Evolutionary conservation across 495 filamentous ascomycete species (phyloP).

Genomic region (Chlorociboria aeruginascens): DNA sequence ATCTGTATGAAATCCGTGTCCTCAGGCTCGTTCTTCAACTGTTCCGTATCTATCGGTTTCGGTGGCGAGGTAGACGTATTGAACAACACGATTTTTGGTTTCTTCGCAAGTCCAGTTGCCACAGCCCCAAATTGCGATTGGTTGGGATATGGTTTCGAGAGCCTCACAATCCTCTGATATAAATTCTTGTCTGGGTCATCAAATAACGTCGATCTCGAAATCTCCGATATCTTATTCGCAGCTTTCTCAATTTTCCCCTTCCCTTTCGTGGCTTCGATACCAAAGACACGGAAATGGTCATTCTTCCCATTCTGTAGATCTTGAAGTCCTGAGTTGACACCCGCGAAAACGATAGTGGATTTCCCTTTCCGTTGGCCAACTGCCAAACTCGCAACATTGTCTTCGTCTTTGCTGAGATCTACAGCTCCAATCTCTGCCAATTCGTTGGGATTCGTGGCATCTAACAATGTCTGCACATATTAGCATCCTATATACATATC

Average conservation of each 20-base stretch:
- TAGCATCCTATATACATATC: constrained; percentile 14
- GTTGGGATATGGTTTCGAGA: constrained; percentile 48
- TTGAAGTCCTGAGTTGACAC: constrained; percentile 71
- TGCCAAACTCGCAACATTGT: constrained; percentile 78
- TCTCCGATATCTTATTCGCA: constrained; percentile 35
- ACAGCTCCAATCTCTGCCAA: constrained; percentile 59
- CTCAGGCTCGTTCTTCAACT: constrained; percentile 59
- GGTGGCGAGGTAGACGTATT: constrained; percentile 45
- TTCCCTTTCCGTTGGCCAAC: constrained; percentile 43
- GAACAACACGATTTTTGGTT: constrained; percentile 70
- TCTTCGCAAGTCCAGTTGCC: constrained; percentile 59
- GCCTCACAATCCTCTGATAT: constrained; percentile 67
- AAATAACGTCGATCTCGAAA: constrained; percentile 54
- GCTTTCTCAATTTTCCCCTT: constrained; percentile 24
- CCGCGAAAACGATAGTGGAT: constrained; percentile 57
- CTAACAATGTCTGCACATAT: constrained; percentile 48
- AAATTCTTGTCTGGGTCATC: constrained; percentile 47
- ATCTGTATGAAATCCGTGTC: constrained; percentile 67
- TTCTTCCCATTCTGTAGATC: constrained; percentile 69
- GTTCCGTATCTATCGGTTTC: constrained; percentile 55
- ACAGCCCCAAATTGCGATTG: constrained; percentile 55
- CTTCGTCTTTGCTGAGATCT: constrained; percentile 76
- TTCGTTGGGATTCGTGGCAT: constrained; percentile 46
- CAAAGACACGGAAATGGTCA: constrained; percentile 76
- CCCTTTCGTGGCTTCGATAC: constrained; percentile 37